Conservation (phyloP, 805 yeast genomes). For the Blastobotrys chiropterorum region DNA sequence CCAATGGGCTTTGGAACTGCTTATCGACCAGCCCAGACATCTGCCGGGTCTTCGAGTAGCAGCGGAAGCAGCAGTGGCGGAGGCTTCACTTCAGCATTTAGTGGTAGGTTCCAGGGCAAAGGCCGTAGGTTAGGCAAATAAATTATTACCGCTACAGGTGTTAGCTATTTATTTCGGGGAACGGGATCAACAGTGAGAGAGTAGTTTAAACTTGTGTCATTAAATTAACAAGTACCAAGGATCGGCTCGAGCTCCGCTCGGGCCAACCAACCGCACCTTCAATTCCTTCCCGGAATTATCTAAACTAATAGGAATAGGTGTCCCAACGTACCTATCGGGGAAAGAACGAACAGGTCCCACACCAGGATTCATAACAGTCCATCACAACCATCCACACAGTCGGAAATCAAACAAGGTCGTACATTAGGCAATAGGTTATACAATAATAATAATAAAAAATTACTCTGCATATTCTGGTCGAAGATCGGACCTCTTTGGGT, state of each 20-base stretch:
- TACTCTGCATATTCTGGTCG: constrained; percentile 65
- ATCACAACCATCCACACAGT: background rate
- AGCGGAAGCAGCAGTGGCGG: background rate
- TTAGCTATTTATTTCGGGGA: too few relatives aligned
- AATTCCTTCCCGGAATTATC: too few relatives aligned
- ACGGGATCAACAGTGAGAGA: too few relatives aligned
- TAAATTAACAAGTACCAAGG: background rate
- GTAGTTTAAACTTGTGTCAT: too few relatives aligned
- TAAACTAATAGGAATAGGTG: too few relatives aligned
- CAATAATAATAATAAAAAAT: background rate
- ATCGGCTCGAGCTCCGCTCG: background rate
- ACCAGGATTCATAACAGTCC: too few relatives aligned
- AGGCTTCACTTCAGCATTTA: background rate
- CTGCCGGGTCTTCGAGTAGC: background rate
- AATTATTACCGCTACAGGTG: background rate
- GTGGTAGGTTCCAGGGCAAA: constrained; percentile 16
- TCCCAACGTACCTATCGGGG: too few relatives aligned
- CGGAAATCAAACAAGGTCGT: background rate
- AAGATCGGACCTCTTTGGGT: constrained; percentile 82
- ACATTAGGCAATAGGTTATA: background rate
- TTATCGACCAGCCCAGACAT: background rate
- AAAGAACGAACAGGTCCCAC: too few relatives aligned
- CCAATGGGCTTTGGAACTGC: background rate
- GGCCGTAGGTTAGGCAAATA: constrained; percentile 25
- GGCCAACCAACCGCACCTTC: too few relatives aligned